Conservation (phyloP, 352 stramenopile species). For the Pilasporangium apinafurcum region DNA sequence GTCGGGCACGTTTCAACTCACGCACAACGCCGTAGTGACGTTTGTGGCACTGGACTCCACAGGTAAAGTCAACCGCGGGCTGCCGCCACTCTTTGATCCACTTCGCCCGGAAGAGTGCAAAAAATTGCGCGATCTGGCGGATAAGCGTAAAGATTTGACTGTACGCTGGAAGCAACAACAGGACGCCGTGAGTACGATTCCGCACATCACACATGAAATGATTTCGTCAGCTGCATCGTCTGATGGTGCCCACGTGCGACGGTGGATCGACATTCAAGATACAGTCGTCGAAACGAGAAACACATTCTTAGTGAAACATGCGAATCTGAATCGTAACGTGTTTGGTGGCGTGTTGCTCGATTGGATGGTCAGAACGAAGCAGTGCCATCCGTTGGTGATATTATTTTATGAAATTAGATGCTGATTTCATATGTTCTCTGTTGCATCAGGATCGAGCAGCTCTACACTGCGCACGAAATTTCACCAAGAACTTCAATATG, state of each 20-base stretch:
- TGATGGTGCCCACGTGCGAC: neutral
- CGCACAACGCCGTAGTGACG: conserved; percentile 33
- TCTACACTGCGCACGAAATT: conserved; percentile 62
- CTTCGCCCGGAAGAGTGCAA: conserved; percentile 13
- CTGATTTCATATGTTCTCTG: neutral
- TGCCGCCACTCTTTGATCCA: conserved; percentile 17
- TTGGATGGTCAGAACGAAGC: conserved; percentile 23
- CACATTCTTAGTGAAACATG: conserved; percentile 29
- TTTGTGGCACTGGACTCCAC: conserved; percentile 26
- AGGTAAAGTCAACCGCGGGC: conserved; percentile 7
- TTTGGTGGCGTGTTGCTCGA: conserved; percentile 37
- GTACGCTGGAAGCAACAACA: conserved; percentile 19
- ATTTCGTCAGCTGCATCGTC: conserved; percentile 9
- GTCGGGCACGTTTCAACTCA: conserved; percentile 30
- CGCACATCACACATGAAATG: conserved; percentile 21
- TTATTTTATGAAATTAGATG: neutral
- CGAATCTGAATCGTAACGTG: conserved; percentile 27
- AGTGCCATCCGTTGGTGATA: no score
- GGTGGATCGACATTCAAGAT: conserved; percentile 17
- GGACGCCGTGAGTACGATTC: conserved; percentile 14
- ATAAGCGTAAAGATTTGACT: conserved; percentile 25
- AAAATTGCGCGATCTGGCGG: conserved; percentile 16
- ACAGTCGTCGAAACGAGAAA: conserved; percentile 31
- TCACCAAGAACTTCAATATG: conserved; percentile 72
- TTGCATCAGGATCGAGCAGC: conserved; percentile 41